Percentiles rank a stretch among this genome's conserved stretches.
Evolutionary conservation across 2,329 filamentous ascomycete genomes (phyloP).

Genomic region (Cordyceps javanica): DNA sequence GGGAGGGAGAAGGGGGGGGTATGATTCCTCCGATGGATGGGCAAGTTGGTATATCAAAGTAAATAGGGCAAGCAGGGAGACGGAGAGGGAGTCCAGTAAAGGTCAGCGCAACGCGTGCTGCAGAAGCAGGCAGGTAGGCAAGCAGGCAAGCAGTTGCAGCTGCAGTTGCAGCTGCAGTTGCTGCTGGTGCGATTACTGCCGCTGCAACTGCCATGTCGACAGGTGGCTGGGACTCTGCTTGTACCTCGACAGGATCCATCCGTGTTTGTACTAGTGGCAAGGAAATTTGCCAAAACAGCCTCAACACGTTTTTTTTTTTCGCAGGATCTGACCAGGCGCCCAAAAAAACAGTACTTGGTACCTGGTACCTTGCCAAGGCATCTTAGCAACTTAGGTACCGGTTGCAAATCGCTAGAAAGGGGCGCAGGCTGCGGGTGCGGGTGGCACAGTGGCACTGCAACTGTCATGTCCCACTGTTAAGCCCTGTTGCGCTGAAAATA

Average conservation of each 20-base stretch:
- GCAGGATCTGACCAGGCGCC: too few species aligned
- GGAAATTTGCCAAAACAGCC: background rate
- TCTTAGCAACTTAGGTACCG: background rate
- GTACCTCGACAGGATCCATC: too few species aligned
- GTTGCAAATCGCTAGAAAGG: background rate
- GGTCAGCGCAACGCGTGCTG: too few species aligned
- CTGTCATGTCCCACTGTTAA: conserved; percentile 10
- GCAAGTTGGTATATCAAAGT: too few species aligned
- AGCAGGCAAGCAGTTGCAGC: background rate
- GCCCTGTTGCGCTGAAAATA: conserved; percentile 13
- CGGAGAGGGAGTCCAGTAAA: too few species aligned
- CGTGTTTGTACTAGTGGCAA: too few species aligned
- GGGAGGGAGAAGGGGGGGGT: too few species aligned
- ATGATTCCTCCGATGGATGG: too few species aligned
- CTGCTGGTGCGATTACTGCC: background rate
- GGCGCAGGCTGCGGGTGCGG: conserved; percentile 2
- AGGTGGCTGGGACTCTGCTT: background rate
- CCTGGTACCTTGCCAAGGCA: background rate
- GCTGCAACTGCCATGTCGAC: background rate
- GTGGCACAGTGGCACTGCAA: conserved; percentile 5
- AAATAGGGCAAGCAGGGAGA: too few species aligned
- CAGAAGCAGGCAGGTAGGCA: background rate
- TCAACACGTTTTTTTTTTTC: too few species aligned
- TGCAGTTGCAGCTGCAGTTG: too few species aligned
- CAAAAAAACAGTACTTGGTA: too few species aligned